Conservation (phyloP, 73 alveolate genomes). For the Diophrys sp. region DNA sequence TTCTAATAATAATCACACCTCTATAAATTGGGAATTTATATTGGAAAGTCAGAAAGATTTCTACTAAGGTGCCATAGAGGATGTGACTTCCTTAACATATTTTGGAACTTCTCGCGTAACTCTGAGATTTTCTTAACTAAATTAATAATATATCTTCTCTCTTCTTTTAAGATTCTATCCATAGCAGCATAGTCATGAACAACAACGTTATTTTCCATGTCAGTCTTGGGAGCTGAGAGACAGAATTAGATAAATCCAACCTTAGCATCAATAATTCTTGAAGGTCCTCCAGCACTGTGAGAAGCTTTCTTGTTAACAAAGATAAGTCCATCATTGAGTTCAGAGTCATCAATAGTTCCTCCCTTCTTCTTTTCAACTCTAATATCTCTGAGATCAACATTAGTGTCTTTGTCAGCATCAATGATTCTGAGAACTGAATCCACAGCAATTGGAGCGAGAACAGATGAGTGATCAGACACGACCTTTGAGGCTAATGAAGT, state of each 20-base stretch:
- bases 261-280: constrained; percentile 92
- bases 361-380: constrained; percentile 95
- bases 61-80: constrained; percentile 6
- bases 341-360: constrained; percentile 99
- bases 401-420: constrained; percentile 76
- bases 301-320: constrained; percentile 91
- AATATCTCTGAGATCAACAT: constrained; percentile 98
- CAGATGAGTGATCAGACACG: constrained; percentile 92
- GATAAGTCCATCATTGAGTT: constrained; percentile 97
- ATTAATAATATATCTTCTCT: constrained; percentile 91
- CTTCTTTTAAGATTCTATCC: constrained; percentile 99
- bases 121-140: constrained; percentile 95
- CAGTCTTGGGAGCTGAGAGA: constrained; percentile 99
- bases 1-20: background rate
- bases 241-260: constrained; percentile 98
- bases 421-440: constrained; percentile 92
- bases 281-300: constrained; percentile 98
- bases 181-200: constrained; percentile 96
- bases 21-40: too few relatives aligned
- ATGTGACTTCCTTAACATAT: too few relatives aligned
- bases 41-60: constrained; percentile 15
- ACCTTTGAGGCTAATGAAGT: constrained; percentile 97
- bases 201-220: constrained; percentile 93
- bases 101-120: too few relatives aligned
- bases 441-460: constrained; percentile 99